Percentiles rank a stretch among this genome's conserved stretches.
These are phyloP conservation scores for Groenewaldozyma auringiensis DNA, from an alignment of 1,139 yeast genomes.

Conservation along the genomic window DNA sequence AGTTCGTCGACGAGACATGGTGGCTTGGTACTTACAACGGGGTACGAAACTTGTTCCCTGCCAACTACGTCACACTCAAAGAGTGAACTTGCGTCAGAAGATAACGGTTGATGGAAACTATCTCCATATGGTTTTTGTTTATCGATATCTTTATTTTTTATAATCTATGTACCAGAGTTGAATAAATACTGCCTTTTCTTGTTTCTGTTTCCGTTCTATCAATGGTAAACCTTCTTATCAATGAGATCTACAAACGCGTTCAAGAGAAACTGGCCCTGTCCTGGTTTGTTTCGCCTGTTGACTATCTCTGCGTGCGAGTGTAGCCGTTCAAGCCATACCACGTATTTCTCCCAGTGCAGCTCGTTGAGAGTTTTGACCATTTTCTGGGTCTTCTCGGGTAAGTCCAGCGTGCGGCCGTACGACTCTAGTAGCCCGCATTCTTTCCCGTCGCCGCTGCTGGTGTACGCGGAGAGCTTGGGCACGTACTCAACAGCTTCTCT, in stretches of 20 bases:
- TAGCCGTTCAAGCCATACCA: constrained; percentile 58
- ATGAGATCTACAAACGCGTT: constrained; percentile 11
- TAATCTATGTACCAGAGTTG: no score
- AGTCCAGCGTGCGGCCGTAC: constrained; percentile 17
- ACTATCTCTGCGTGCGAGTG: constrained; percentile 73
- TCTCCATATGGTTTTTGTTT: no score
- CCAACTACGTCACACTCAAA: constrained; percentile 62
- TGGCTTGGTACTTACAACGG: constrained; percentile 85
- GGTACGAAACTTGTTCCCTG: constrained; percentile 80
- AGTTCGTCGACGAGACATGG: constrained; percentile 93
- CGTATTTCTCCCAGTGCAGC: constrained; percentile 64
- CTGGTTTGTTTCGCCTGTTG: constrained; percentile 25
- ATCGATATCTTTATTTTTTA: no score
- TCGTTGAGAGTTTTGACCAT: constrained; percentile 52
- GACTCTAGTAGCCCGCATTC: constrained; percentile 13
- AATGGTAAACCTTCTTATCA: neutral
- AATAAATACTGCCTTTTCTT: neutral
- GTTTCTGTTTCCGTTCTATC: neutral
- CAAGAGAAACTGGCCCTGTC: constrained; percentile 27
- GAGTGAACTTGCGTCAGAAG: no score
- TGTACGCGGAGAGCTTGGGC: constrained; percentile 1
- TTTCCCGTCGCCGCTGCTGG: constrained; percentile 13
- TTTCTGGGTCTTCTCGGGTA: constrained; percentile 35
- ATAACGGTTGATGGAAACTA: no score
- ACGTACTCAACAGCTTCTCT: neutral